A percentile compares a stretch with the other conserved stretches of the same genome.
Conservation (phyloP, 805 yeast genomes). For the Metschnikowia arizonensis region DNA sequence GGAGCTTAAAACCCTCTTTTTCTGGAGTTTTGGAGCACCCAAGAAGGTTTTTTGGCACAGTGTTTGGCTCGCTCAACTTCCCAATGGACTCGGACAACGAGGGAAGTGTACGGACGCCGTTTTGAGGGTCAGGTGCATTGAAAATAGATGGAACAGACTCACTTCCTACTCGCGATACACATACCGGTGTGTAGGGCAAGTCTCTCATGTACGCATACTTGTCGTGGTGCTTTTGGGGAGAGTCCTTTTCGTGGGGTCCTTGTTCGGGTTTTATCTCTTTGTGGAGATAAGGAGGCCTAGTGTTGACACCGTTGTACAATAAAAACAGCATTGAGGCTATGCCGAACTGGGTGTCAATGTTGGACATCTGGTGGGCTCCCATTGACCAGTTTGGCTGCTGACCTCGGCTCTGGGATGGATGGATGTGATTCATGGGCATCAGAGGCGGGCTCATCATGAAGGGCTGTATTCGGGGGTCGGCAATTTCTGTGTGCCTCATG, state of each 20-base stretch:
- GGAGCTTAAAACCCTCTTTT: slow-evolving; percentile 3
- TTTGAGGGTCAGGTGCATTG: neutral
- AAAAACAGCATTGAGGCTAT: neutral
- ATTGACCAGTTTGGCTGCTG: neutral
- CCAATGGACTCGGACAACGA: slow-evolving; percentile 3
- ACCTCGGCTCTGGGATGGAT: neutral
- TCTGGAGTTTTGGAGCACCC: slow-evolving; percentile 4
- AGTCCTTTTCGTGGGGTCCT: neutral
- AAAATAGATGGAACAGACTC: neutral
- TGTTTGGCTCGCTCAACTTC: neutral
- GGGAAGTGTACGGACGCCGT: slow-evolving; percentile 2
- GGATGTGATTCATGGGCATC: neutral
- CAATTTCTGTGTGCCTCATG: neutral
- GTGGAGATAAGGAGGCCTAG: neutral
- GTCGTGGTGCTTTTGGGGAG: neutral
- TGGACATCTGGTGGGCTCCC: neutral
- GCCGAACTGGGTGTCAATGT: neutral
- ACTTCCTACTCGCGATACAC: neutral
- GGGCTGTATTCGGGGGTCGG: slow-evolving; percentile 1
- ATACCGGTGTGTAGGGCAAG: neutral
- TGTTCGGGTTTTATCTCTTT: neutral
- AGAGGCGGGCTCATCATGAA: slow-evolving; percentile 1
- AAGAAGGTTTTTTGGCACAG: neutral
- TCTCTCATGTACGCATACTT: neutral
- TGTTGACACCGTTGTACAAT: neutral